Evolutionary conservation across 129 eudicot species (phyloP).

Genomic region (Artemisia argyi): DNA sequence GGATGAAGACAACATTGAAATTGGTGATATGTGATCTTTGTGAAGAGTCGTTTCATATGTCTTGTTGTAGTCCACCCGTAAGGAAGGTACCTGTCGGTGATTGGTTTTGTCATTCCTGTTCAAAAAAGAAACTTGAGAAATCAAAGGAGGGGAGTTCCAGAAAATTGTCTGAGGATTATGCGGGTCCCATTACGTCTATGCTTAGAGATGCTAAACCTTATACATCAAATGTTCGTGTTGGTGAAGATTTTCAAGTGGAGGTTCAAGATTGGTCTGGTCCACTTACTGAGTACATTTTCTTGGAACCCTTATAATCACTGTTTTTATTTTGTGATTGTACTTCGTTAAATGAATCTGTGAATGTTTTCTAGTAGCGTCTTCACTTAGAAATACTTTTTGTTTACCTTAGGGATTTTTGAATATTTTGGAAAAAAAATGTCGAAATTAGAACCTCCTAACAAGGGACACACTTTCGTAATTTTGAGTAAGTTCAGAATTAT

Average conservation of each 20-base stretch:
- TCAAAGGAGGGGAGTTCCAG: conserved; percentile 32
- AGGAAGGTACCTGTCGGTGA: conserved; percentile 53
- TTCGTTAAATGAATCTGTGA: too few relatives aligned
- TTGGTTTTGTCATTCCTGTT: conserved; percentile 75
- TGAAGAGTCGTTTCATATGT: conserved; percentile 68
- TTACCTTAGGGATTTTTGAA: too few relatives aligned
- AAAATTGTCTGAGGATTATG: conserved; percentile 35
- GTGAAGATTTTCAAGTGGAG: conserved; percentile 80
- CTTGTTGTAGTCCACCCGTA: conserved; percentile 55
- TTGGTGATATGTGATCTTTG: conserved; percentile 85
- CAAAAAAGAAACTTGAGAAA: conserved; percentile 51
- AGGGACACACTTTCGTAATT: background rate
- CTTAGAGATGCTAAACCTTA: conserved; percentile 47
- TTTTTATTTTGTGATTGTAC: too few relatives aligned
- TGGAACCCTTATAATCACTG: background rate
- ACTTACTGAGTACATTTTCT: conserved; percentile 50
- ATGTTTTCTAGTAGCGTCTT: too few relatives aligned
- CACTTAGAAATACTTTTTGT: too few relatives aligned
- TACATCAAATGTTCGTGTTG: conserved; percentile 63
- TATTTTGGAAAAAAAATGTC: too few relatives aligned
- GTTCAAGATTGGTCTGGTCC: conserved; percentile 81
- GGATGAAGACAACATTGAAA: conserved; percentile 37
- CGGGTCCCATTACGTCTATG: conserved; percentile 57
- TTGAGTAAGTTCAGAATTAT: too few relatives aligned
- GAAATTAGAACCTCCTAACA: background rate